Conservation (phyloP, 257 asterid genomes). For the Fraxinus pennsylvanica region DNA sequence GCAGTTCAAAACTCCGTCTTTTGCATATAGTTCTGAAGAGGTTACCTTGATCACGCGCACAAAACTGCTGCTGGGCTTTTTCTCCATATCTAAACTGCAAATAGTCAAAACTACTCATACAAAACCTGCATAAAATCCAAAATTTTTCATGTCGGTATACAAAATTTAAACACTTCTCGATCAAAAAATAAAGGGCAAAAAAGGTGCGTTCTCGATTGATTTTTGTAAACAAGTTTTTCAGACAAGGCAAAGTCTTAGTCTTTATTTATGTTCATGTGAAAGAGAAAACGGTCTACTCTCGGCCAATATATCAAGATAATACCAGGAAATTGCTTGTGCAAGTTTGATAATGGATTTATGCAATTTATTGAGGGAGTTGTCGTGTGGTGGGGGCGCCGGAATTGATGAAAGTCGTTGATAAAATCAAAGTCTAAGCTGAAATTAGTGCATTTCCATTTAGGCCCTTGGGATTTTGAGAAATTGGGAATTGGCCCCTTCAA, state of each 20-base stretch:
- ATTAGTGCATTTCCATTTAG: neutral
- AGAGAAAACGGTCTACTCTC: neutral
- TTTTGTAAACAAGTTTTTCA: neutral
- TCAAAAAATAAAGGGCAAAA: neutral
- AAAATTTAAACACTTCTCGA: neutral
- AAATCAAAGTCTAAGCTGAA: conserved; percentile 1
- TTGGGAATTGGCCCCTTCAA: neutral
- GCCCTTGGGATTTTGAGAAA: neutral
- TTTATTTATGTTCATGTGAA: neutral
- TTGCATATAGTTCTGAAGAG: neutral
- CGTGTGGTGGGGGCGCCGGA: conserved; percentile 9
- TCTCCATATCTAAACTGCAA: conserved; percentile 1
- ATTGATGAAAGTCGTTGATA: conserved; percentile 2
- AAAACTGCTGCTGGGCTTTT: neutral
- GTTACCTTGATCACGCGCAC: neutral
- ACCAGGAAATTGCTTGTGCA: neutral
- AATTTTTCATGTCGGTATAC: neutral
- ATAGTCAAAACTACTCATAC: neutral
- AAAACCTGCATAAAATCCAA: conserved; percentile 4
- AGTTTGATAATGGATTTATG: neutral
- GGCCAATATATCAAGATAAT: neutral
- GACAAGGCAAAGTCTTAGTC: neutral
- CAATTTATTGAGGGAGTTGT: neutral
- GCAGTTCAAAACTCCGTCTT: neutral
- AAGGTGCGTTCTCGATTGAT: neutral